Base-by-base conservation (phyloP, 257 asterid species). In the Rehmannia glutinosa region DNA sequence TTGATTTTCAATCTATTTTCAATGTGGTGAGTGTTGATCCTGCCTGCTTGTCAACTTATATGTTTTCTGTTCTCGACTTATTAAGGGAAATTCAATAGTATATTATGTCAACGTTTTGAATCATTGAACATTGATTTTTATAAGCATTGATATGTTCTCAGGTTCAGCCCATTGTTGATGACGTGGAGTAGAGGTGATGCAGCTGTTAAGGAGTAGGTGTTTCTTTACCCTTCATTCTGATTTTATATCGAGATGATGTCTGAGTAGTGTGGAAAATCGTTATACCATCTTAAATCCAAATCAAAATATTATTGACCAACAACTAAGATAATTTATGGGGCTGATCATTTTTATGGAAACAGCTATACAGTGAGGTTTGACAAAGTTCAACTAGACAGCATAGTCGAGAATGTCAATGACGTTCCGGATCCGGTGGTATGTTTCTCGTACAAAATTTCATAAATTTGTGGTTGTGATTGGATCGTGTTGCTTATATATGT, bases 111-210 rank as follows among this genome's bases (percentile, higher is more conserved):
- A 9, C 64, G 20, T 16, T 39, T 32, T 65, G 1, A 28, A 15
- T 53, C n/a, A 11, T 23, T 36, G 25, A 5, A 10, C 38, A 39
- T 70, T 55, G 30, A 46, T 62, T 50, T 66, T 54, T 52, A 13
- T 50, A 66, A 62, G 11, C 63, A 15, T 49, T 54, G 15, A 35
- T 55, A 20, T 21, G 56, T 28, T 62, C 35, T 78, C 82, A 90
- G 99, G 99, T 93, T 77, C 95, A 93, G 46, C 99, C 97, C 63
- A 93, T 93, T 78, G 95, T 93, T 66, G 96, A 93, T 56, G 96
- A 88, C 59, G 83, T 93, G 95, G 68, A 78, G 66, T 53, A 80
- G 91, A 82, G 99, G 99, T 24, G 96, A 93, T 81, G 84, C 84
- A 10, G 97, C 99, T 59, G 92, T 93, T 69, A 88, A 86, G 78